These are phyloP conservation scores for Claviceps sp. DNA, from an alignment of 2,329 filamentous ascomycete genomes.

Conservation along the genomic window DNA sequence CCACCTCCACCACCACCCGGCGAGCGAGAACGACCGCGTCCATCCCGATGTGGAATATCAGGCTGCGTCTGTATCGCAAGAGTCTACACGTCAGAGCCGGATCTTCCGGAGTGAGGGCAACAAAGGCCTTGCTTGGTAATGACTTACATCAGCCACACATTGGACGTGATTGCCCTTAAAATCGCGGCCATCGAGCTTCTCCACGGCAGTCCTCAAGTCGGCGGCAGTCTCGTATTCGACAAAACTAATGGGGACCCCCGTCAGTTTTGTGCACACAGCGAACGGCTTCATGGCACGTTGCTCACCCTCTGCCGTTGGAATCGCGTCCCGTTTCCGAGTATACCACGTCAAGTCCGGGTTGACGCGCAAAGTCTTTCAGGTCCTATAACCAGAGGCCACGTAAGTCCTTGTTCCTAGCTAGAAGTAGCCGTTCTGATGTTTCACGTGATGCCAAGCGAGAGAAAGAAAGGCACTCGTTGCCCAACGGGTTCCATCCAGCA, in stretches of 20 bases:
- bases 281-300: constrained; percentile 1
- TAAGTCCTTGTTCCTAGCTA: constrained; percentile 63
- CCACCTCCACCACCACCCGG: constrained; percentile 25
- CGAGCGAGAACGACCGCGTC: constrained; percentile 64
- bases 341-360: constrained; percentile 92
- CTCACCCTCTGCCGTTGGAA: constrained; percentile 82
- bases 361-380: constrained; percentile 97
- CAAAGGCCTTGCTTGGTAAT: background rate
- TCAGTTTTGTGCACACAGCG: background rate
- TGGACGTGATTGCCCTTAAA: constrained; percentile 83
- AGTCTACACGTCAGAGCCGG: background rate
- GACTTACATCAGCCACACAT: constrained; percentile 74
- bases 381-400: constrained; percentile 78
- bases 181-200: constrained; percentile 84
- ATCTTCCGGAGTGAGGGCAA: background rate
- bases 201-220: constrained; percentile 80
- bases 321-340: constrained; percentile 94
- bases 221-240: constrained; percentile 93
- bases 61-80: constrained; percentile 54
- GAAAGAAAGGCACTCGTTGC: constrained; percentile 15
- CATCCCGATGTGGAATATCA: constrained; percentile 54
- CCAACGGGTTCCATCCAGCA: constrained; percentile 23
- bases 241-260: constrained; percentile 44
- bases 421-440: constrained; percentile 19
- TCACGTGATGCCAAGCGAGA: constrained; percentile 10